Base-by-base conservation (phyloP, 495 filamentous ascomycete genomes). In the Filosporella fistucella region DNA sequence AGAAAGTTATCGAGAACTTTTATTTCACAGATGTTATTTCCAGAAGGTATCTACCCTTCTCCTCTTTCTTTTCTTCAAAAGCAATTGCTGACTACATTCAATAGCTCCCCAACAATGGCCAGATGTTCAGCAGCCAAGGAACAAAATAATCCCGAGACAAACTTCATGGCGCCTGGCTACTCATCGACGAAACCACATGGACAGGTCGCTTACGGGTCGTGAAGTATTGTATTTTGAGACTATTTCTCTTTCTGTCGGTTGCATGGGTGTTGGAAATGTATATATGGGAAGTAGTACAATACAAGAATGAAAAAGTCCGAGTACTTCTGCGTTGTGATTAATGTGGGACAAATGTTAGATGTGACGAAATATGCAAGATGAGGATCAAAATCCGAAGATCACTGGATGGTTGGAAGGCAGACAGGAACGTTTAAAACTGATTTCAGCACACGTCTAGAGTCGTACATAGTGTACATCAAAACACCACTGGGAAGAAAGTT, bases 11-110 rank as follows among this genome's bases (percentile, higher is more conserved):
- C 53, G 80, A 95, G 56, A 87, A 98, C 65, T 98, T 97, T 68
- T 98, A 86, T 70, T 96, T 98, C 63, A 98, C 93, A 51, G 93
- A 98, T 66, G 78, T 82, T 17, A 96, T 98, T 61, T 93, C 88
- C 10, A 84, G 94, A 74, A 94, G 88, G 89, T 91, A 68, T 61
- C 78, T 62, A 6, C 16, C 21, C 21, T 42, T 42, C 10, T 23
- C n/a, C 18, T 35, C 32, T 14, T 4, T 35, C 13, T 5, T 58
- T 36, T 41, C 47, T 34, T 24, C 8, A 9, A 26, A n/a, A 14
- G 20, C 25, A 17, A 6, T 51, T 37, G 42, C 30, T 60, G 66
- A 78, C 55, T 68, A 32, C 39, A 25, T 47, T 22, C 17, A 8
- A 10, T 55, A 94, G 89, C 68, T 95, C 89, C 39, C 89, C 91